Percentiles rank a stretch among this genome's conserved stretches.
Conservation (phyloP, 768 basidiomycete species). For the Suillus subalutaceus region DNA sequence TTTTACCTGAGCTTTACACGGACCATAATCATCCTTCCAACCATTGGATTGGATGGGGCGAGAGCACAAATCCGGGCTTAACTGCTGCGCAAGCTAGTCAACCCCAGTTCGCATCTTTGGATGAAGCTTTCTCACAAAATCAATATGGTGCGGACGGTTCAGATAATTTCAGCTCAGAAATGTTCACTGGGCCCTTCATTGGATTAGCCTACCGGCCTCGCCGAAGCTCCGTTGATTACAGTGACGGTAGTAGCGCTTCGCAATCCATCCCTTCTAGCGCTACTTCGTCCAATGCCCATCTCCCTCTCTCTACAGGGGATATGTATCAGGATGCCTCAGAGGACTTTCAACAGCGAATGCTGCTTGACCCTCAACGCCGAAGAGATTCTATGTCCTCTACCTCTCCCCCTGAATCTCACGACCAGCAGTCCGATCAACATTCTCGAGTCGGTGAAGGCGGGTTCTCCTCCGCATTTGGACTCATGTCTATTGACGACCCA, state of each 20-base stretch:
- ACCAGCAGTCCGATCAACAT: conserved; percentile 16
- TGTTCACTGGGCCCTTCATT: conserved; percentile 24
- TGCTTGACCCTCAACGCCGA: conserved; percentile 20
- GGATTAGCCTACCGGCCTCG: conserved; percentile 34
- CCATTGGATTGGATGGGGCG: conserved; percentile 33
- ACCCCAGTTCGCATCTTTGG: conserved; percentile 22
- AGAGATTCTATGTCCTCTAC: conserved; percentile 20
- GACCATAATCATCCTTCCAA: conserved; percentile 18
- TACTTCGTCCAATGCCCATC: conserved; percentile 52
- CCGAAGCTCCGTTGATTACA: conserved; percentile 39
- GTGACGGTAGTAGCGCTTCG: conserved; percentile 47
- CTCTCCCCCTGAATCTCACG: conserved; percentile 11
- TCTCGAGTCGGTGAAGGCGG: conserved; percentile 37
- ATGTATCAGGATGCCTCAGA: conserved; percentile 32
- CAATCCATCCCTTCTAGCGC: conserved; percentile 57
- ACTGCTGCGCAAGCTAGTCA: background rate
- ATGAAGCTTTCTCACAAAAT: conserved; percentile 33
- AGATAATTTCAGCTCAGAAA: conserved; percentile 9
- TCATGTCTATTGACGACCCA: conserved; percentile 77
- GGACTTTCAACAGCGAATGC: conserved; percentile 26
- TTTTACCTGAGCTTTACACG: conserved; percentile 22
- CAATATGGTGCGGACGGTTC: conserved; percentile 27
- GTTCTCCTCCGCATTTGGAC: conserved; percentile 69
- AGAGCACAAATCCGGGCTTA: conserved; percentile 12
- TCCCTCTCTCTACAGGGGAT: conserved; percentile 41